These are phyloP conservation scores for Eustoma russellianum DNA, from an alignment of 257 asterid genomes.

Conservation along the genomic window DNA sequence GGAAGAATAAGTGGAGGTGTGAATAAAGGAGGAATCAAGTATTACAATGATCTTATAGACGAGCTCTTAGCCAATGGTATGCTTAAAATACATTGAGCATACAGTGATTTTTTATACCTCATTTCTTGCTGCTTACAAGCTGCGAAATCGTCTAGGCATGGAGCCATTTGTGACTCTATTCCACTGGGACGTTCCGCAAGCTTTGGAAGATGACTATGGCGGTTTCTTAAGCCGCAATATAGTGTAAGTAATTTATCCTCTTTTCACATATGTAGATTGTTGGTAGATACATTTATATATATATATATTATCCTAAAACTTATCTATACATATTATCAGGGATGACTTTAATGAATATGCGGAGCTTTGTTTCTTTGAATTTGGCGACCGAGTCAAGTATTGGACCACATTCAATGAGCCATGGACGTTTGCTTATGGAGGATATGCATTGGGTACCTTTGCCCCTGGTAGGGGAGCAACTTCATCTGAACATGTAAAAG, in stretches of 20 bases:
- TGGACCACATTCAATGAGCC: slow-evolving; percentile 5
- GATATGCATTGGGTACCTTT: neutral
- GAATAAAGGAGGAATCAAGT: neutral
- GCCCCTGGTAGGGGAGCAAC: neutral
- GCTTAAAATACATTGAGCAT: too few relatives aligned
- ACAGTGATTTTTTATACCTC: too few relatives aligned
- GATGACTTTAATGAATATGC: neutral
- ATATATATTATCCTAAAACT: neutral
- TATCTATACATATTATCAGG: neutral
- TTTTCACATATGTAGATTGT: neutral
- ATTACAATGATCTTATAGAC: neutral
- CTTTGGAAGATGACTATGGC: neutral
- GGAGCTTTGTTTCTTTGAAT: neutral
- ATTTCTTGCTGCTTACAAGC: too few relatives aligned
- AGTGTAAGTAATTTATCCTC: neutral
- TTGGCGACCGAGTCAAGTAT: neutral
- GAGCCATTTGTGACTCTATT: slow-evolving; percentile 4
- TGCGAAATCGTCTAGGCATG: neutral
- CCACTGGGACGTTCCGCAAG: slow-evolving; percentile 1
- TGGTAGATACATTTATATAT: neutral
- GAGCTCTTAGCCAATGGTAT: neutral
- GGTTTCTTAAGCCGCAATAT: neutral
- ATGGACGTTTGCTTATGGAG: neutral
- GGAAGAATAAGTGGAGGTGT: neutral
- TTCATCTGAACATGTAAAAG: neutral